Base-by-base conservation (phyloP, 2,329 filamentous ascomycete genomes). In the Eutypella sp. region DNA sequence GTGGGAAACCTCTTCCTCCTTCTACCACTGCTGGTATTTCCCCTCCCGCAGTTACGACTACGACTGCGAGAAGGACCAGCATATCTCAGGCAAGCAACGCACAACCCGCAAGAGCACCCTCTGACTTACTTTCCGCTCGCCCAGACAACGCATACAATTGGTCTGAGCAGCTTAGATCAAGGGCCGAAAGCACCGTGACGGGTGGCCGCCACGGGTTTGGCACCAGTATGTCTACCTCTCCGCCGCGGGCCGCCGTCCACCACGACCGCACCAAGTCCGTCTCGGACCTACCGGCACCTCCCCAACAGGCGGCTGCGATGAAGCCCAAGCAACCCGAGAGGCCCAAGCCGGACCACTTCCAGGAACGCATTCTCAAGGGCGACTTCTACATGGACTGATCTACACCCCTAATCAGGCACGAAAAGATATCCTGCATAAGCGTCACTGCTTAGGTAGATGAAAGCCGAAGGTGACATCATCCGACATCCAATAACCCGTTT, bases 351-450 rank as follows among this genome's bases (percentile, higher is more conserved):
- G 93, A 99, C 71, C 86, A 86, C 52, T 93, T 96, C 72, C 91
- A 96, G 68, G 93, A 99, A 76, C 83, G 95, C 56, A 97, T 99
- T 59, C 78, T 99, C 56, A 93, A 96, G 72, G 93, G 92, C 39
- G 93, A 99, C 62, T 97, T 99, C 61, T 93, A 93, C 73, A 96
- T 97, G 90, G 91, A 96, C 63, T 96, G 75, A 75, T 49, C 20
- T 6, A 41, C 27, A 10, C 6, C 7, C 15, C 18, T 34, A n/a
- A 16, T n/a, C 31, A 8, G 18, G 15, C n/a, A 34, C n/a, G 15
- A 34, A 9, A 16, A 15, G 10, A 34, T 34, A n/a, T 24, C 15
- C 3, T 24, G 19, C n/a, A 23, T 15, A 33, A 11, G 5, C 16
- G 25, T 29, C 25, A n/a, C n/a, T n/a, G n/a, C n/a, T n/a, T n/a